These are phyloP conservation scores for Megacollybia platyphylla DNA, from an alignment of 1,284 basidiomycete genomes.

Conservation along the genomic window DNA sequence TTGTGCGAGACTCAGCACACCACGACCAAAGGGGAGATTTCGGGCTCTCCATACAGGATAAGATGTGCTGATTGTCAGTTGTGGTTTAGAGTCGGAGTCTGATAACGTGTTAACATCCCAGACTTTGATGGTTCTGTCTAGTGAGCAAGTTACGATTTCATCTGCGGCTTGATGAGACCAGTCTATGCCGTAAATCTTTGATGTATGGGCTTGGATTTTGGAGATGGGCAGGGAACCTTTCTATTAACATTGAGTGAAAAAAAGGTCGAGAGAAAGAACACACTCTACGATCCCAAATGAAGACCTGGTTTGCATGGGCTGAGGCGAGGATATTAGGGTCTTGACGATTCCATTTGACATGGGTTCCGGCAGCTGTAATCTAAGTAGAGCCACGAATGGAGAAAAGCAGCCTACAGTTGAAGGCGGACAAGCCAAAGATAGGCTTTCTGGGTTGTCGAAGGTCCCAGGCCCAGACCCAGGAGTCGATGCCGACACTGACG, in stretches of 20 bases:
- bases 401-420: conserved; percentile 39
- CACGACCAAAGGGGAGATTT: conserved; percentile 85
- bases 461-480: conserved; percentile 87
- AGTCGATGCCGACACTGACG: conserved; percentile 67
- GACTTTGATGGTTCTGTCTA: conserved; percentile 87
- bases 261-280: conserved; percentile 8
- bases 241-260: conserved; percentile 21
- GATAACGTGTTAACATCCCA: conserved; percentile 44
- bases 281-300: conserved; percentile 83
- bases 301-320: conserved; percentile 71
- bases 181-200: conserved; percentile 93
- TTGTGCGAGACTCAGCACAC: conserved; percentile 85
- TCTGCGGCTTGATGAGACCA: conserved; percentile 72
- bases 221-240: conserved; percentile 83
- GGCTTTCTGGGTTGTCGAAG: conserved; percentile 52
- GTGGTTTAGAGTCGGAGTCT: conserved; percentile 23
- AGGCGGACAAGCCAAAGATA: conserved; percentile 64
- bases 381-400: not conserved
- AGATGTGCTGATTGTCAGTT: conserved; percentile 53
- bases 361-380: conserved; percentile 66
- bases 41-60: conserved; percentile 95
- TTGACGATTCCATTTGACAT: conserved; percentile 91
- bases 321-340: conserved; percentile 81
- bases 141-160: conserved; percentile 82
- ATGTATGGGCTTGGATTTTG: conserved; percentile 66